A percentile compares a stretch with the other conserved stretches of the same genome.
These are phyloP conservation scores for Paecilomyces variotii DNA, from an alignment of 2,329 filamentous ascomycete species.

Conservation along the genomic window DNA sequence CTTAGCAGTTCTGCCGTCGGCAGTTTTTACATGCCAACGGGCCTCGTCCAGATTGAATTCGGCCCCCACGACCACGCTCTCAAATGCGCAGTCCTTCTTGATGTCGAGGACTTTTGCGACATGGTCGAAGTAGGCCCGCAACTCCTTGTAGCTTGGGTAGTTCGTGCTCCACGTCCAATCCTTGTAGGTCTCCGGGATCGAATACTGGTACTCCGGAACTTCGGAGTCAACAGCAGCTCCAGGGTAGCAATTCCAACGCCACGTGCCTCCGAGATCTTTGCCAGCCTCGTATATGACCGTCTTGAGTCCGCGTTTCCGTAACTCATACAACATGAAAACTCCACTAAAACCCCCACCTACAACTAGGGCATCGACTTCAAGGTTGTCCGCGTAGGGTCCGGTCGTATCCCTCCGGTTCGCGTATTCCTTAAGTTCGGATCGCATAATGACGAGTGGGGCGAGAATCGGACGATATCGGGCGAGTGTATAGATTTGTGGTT, in stretches of 20 bases:
- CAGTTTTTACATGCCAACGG: constrained; percentile 39
- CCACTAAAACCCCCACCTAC: constrained; percentile 16
- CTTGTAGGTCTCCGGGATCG: constrained; percentile 41
- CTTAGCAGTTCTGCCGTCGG: constrained; percentile 31
- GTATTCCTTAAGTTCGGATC: neutral
- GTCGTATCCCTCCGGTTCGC: constrained; percentile 8
- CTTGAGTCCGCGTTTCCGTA: constrained; percentile 42
- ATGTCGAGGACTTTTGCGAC: constrained; percentile 38
- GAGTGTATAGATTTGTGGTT: neutral
- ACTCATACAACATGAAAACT: constrained; percentile 43
- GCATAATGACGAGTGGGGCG: neutral
- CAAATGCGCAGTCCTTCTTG: constrained; percentile 39
- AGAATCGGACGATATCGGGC: neutral
- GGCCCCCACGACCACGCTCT: constrained; percentile 34
- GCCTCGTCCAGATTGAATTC: constrained; percentile 28
- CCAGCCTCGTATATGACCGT: constrained; percentile 45
- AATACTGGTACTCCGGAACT: constrained; percentile 47
- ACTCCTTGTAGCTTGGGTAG: constrained; percentile 26
- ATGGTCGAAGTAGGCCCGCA: constrained; percentile 41
- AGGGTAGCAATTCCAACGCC: constrained; percentile 48
- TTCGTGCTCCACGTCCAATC: constrained; percentile 37
- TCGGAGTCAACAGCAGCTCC: constrained; percentile 46
- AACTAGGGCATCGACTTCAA: constrained; percentile 18
- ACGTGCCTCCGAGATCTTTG: constrained; percentile 42
- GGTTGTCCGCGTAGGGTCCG: constrained; percentile 12